Percentiles rank a stretch among this genome's conserved stretches.
phyloP scores from a whole-genome alignment of 2,329 filamentous ascomycete species.

The Colletotrichum liriopes region DNA sequence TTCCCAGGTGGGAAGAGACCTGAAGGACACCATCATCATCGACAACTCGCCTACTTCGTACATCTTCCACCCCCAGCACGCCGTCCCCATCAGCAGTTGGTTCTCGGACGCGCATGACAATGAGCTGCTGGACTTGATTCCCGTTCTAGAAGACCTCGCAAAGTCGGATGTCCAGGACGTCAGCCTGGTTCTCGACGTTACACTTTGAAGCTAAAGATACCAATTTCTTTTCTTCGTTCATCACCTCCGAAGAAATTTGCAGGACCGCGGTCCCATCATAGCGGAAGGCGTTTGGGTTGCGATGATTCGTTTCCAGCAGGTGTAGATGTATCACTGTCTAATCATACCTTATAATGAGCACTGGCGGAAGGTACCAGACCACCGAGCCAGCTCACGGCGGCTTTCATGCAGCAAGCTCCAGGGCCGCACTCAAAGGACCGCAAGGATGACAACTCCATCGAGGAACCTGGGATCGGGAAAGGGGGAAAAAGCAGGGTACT shows the following conservation, averaged over 20 bases:
- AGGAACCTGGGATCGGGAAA: conserved; percentile 53
- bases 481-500: conserved; percentile 48
- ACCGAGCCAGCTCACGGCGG: conserved; percentile 36
- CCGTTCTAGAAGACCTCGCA: conserved; percentile 96
- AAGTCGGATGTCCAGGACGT: conserved; percentile 92
- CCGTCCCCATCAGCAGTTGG: conserved; percentile 99
- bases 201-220: conserved; percentile 68
- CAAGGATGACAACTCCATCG: conserved; percentile 47
- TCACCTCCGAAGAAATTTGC: conserved; percentile 44
- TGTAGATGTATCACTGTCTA: conserved; percentile 68
- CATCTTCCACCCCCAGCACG: conserved; percentile 99
- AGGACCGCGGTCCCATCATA: conserved; percentile 59
- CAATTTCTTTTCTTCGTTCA: conserved; percentile 51
- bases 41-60: conserved; percentile 99
- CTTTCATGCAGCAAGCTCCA: conserved; percentile 47
- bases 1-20: conserved; percentile 94
- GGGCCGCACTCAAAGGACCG: conserved; percentile 35
- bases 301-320: conserved; percentile 61
- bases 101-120: conserved; percentile 99
- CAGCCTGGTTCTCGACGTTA: conserved; percentile 96
- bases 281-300: conserved; percentile 70
- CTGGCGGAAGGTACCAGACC: conserved; percentile 41
- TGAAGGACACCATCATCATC: conserved; percentile 99
- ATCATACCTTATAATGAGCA: conserved; percentile 61
- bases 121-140: conserved; percentile 96